Percentiles rank a stretch among this genome's conserved stretches.
Evolutionary conservation across 345 rosid species (phyloP).

Genomic region (Barbarea vulgaris): DNA sequence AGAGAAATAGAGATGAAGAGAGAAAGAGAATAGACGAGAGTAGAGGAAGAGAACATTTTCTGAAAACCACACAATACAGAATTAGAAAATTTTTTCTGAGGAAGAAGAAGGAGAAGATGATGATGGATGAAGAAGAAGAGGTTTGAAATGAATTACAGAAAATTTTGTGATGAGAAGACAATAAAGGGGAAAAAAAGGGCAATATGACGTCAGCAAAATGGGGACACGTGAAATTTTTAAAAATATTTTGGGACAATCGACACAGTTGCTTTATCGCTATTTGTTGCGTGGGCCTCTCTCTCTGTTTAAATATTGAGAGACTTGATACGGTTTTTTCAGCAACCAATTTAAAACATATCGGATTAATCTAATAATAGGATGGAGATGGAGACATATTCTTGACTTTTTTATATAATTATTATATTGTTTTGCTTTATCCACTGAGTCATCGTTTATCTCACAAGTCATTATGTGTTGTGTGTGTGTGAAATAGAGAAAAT

Average conservation of each 20-base stretch:
- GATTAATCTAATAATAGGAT: conserved; percentile 26
- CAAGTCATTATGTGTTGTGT: conserved; percentile 8
- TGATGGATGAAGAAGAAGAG: not conserved
- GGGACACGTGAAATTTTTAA: conserved; percentile 27
- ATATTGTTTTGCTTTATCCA: conserved; percentile 13
- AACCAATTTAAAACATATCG: conserved; percentile 17
- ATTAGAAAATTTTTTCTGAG: conserved; percentile 1
- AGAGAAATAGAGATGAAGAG: conserved; percentile 61
- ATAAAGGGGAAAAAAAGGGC: not conserved
- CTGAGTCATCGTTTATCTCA: conserved; percentile 26
- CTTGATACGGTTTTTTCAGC: conserved; percentile 25
- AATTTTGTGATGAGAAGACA: not conserved
- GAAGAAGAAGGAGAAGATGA: conserved; percentile 11
- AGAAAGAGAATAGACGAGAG: conserved; percentile 49
- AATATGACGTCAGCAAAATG: conserved; percentile 41
- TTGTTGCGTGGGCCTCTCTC: conserved; percentile 22
- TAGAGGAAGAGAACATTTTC: conserved; percentile 62
- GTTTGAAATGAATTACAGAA: not conserved
- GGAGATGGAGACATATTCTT: not conserved
- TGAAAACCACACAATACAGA: conserved; percentile 10
- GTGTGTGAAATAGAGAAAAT: not conserved
- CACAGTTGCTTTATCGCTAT: conserved; percentile 31
- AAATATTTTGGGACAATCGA: not conserved
- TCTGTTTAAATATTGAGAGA: conserved; percentile 17
- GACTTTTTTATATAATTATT: not conserved